Conservation (phyloP, 2,329 filamentous ascomycete genomes). For the Aspergillus sp. region DNA sequence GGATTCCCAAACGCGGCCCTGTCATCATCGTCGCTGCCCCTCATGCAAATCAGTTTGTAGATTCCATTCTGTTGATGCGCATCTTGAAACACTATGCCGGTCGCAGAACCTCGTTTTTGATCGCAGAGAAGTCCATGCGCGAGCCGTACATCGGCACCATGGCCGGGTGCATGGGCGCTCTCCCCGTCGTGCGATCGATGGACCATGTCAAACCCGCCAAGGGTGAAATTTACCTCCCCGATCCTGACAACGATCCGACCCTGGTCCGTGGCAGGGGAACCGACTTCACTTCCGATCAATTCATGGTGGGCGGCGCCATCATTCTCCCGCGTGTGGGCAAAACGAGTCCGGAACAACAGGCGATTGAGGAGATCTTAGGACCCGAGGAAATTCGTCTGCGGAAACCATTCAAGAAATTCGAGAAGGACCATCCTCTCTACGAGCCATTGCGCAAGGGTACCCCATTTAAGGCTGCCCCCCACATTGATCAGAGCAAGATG, state of each 20-base stretch:
- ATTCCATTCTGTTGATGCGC: constrained; percentile 89
- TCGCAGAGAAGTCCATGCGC: constrained; percentile 93
- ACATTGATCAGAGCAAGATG: constrained; percentile 90
- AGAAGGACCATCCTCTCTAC: constrained; percentile 72
- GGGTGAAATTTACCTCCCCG: constrained; percentile 84
- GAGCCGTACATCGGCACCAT: constrained; percentile 85
- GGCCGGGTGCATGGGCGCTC: constrained; percentile 80
- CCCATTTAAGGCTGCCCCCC: constrained; percentile 82
- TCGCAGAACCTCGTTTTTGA: constrained; percentile 86
- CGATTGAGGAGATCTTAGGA: constrained; percentile 78
- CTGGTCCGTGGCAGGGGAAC: constrained; percentile 78
- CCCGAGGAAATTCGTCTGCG: constrained; percentile 82
- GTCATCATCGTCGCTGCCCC: constrained; percentile 95
- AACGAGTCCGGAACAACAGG: constrained; percentile 68
- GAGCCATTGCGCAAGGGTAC: constrained; percentile 78
- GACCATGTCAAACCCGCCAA: constrained; percentile 78
- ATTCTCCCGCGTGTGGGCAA: constrained; percentile 85
- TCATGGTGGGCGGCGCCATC: constrained; percentile 77
- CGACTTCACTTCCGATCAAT: constrained; percentile 70
- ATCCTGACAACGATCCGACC: constrained; percentile 81
- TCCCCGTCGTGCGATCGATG: constrained; percentile 90
- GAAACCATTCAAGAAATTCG: constrained; percentile 71
- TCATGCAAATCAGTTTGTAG: constrained; percentile 98
- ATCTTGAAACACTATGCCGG: constrained; percentile 83
- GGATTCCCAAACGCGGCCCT: constrained; percentile 82